phyloP scores from a whole-genome alignment of 202 grass and related monocot species.

The Elaeis oleifera region DNA sequence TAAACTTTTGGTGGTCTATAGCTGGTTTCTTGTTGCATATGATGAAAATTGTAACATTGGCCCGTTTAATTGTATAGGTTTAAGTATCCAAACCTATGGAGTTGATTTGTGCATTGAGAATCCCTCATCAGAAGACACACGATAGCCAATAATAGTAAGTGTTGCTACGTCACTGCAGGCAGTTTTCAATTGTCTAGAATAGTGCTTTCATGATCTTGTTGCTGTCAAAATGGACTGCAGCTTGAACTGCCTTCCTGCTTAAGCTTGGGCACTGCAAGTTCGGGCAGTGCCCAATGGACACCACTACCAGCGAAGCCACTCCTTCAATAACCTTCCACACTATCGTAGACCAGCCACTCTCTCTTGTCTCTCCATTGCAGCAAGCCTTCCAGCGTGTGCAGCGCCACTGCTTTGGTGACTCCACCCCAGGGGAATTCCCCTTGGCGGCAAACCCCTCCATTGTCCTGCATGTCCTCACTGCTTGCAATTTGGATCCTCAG shows the following conservation, averaged over 20 bases:
- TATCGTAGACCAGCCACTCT: slow-evolving; percentile 62
- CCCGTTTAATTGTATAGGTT: no score
- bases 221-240: neutral
- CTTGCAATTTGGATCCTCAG: slow-evolving; percentile 55
- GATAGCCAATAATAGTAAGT: no score
- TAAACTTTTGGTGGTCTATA: no score
- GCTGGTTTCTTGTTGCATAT: no score
- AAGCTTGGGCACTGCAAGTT: neutral
- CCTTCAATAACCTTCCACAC: slow-evolving; percentile 52
- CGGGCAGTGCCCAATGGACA: slow-evolving; percentile 46
- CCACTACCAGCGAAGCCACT: slow-evolving; percentile 55
- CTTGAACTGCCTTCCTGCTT: neutral
- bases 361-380: slow-evolving; percentile 58
- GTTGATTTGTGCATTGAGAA: no score
- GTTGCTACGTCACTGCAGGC: no score
- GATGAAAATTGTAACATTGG: no score
- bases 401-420: slow-evolving; percentile 58
- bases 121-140: no score
- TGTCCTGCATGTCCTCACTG: slow-evolving; percentile 79
- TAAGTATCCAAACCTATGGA: no score
- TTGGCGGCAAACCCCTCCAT: slow-evolving; percentile 78
- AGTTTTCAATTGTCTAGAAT: neutral
- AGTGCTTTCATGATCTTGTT: neutral
- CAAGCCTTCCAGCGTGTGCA: slow-evolving; percentile 55
- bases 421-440: slow-evolving; percentile 73